Evolutionary conservation across 1,284 basidiomycete genomes (phyloP).

Genomic region (Rhodotorula sp.): DNA sequence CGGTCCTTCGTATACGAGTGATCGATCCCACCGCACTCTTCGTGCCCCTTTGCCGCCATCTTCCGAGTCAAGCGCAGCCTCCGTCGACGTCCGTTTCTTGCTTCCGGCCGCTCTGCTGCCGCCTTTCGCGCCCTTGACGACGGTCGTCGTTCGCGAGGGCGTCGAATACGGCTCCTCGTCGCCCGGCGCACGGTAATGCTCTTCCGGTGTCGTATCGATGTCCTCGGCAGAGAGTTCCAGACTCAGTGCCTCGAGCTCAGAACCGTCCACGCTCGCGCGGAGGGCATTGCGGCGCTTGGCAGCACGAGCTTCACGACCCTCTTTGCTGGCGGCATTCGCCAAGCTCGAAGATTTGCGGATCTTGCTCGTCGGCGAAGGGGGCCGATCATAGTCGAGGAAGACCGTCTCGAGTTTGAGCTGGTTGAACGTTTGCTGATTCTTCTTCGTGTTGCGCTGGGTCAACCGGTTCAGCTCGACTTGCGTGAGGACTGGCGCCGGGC

Average conservation of each 20-base stretch:
- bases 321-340: conserved; percentile 20
- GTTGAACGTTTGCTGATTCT: conserved; percentile 40
- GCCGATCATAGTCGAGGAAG: conserved; percentile 38
- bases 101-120: neutral
- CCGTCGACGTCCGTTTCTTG: conserved; percentile 9
- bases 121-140: neutral
- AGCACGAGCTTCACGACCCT: conserved; percentile 29
- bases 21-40: conserved; percentile 35
- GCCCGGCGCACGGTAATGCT: conserved; percentile 40
- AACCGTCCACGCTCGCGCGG: conserved; percentile 33
- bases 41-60: neutral
- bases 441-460: conserved; percentile 40
- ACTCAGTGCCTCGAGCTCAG: conserved; percentile 15
- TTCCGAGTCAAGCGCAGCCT: neutral
- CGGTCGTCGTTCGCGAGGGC: conserved; percentile 18
- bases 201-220: neutral
- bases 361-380: conserved; percentile 43
- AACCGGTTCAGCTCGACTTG: conserved; percentile 35
- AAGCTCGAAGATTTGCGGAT: conserved; percentile 34
- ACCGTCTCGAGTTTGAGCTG: conserved; percentile 36
- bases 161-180: conserved; percentile 42
- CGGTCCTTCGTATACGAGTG: conserved; percentile 32
- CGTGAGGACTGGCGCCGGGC: conserved; percentile 32
- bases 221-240: conserved; percentile 4
- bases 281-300: conserved; percentile 34